Conservation (phyloP, 768 basidiomycete species). For the Hydnum rufescens region DNA sequence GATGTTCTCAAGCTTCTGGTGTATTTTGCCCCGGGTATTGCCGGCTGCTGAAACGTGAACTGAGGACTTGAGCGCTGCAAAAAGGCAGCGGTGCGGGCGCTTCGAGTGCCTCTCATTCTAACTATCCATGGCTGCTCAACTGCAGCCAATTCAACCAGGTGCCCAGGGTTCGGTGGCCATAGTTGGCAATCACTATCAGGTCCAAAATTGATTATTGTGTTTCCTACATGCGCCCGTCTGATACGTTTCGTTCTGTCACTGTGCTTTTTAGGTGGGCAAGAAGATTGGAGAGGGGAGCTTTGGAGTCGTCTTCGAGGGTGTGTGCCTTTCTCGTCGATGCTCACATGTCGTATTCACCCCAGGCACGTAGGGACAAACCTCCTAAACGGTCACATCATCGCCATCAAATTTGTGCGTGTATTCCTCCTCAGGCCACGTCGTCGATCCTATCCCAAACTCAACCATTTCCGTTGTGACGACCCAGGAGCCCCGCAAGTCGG, state of each 20-base stretch:
- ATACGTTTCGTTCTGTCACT: neutral
- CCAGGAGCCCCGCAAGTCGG: constrained; percentile 91
- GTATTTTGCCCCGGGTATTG: too few species aligned
- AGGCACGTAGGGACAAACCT: constrained; percentile 52
- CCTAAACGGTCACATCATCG: constrained; percentile 59
- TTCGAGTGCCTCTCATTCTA: too few species aligned
- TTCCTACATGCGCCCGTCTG: too few species aligned
- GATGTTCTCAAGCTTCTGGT: too few species aligned
- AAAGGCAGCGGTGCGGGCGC: too few species aligned
- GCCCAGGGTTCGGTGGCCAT: neutral
- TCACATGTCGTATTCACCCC: neutral
- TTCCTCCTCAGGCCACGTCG: neutral
- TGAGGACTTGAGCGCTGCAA: too few species aligned
- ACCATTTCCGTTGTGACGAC: too few species aligned
- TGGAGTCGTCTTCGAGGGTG: constrained; percentile 93
- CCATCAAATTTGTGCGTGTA: constrained; percentile 80
- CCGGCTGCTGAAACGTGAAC: too few species aligned
- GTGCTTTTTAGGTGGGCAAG: constrained; percentile 47
- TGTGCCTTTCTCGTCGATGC: constrained; percentile 9
- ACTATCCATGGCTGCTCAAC: too few species aligned
- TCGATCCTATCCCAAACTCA: too few species aligned
- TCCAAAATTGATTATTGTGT: too few species aligned
- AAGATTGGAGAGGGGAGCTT: constrained; percentile 99
- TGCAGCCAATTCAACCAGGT: neutral
- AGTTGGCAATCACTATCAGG: constrained; percentile 1